Base-by-base conservation (phyloP, 169 alveolate genomes). In the Cryptosporidium ryanae region DNA sequence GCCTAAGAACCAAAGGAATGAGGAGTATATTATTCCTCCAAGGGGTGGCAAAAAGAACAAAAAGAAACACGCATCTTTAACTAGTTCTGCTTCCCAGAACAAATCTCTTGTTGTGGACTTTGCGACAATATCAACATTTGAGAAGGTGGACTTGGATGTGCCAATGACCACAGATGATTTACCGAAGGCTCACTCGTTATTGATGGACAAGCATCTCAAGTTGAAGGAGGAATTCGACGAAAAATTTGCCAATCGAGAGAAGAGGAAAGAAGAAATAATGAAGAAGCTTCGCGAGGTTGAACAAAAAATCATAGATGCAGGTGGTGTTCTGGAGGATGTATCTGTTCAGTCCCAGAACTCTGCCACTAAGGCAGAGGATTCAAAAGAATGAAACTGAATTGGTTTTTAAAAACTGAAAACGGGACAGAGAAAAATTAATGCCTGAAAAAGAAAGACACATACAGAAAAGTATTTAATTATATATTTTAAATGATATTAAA, bases 1-100 rank as follows among this genome's bases (percentile, higher is more conserved):
- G 0, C 87, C 87, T 25, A 76, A 76, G 38, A 76, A 76, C 29
- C 87, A 76, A 29, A 76, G 87, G 64, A 61, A 76, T 43, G 87
- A 76, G 23, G 87, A 76, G 27, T 76, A 76, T 38, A 59, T 76
- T 17, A 55, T 76, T 55, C 87, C 87, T 38, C 87, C 87, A 13
- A 76, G 34, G 38, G 71, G 71, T 23, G 46, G 46, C 46, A 55
- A 59, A 21, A 76, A 76, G 29, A 76, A 76, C 29, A 76, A 76
- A 31, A 76, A 59, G 52, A 76, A 61, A 0, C 76, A 21, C 64
- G 34, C 31, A 25, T 61, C 84, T 2, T 5, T 44, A 32, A 32
- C 7, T 17, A 25, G 13, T 29, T 29, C 66, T 4, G 34, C 66
- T 48, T 48, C 83, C 0, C 13, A 29, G 13, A 43, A 55, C 55